Base-by-base conservation (phyloP, 345 rosid genomes). In the Noccaea caerulescens region DNA sequence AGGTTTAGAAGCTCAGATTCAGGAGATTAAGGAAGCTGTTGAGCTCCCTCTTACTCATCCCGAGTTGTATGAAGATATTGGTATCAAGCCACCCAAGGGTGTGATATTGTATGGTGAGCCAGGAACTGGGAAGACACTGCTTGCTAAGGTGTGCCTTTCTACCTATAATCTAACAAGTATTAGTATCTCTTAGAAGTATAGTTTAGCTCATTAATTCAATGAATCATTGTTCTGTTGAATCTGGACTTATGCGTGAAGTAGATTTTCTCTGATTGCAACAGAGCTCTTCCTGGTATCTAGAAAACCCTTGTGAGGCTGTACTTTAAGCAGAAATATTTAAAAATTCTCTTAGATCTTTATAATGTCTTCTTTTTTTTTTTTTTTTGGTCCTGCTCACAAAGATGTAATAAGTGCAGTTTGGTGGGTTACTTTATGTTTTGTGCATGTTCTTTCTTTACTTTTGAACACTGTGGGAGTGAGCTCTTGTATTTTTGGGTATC, bases 41-140 rank as follows among this genome's bases (percentile, higher is more conserved):
- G 99, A 95, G 84, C 96, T 95, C 18, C 99, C 99, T 58, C 71
- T 95, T 1, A 95, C 99, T 69, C 99, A 95, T 79, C 99, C 99
- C 18, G 99, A 95, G 75, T 77, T 95, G 52, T 95, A 95, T 66
- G 99, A 95, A 84, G 99, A 95, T 68, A 95, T 95, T 37, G 99
- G 99, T 70, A 95, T 95, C 70, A 95, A 88, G 72, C 99, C 99
- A 38, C 99, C 99, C 0, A 95, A 95, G 80, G 99, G 99, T 58
- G 99, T 95, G 47, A 95, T 95, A 39, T 81, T 95, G 82, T 95
- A 92, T 79, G 99, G 99, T 71, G 99, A 89, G 70, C 99, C 98
- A 51, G 99, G 99, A 8, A 95, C 99, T n/a, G 99, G 99, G 63
- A 95, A 92, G 80, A 95, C 99, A 30, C 77, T 95, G 69, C 98